Conservation (phyloP, 2,329 filamentous ascomycete species). For the Tolypocladium paradoxum region DNA sequence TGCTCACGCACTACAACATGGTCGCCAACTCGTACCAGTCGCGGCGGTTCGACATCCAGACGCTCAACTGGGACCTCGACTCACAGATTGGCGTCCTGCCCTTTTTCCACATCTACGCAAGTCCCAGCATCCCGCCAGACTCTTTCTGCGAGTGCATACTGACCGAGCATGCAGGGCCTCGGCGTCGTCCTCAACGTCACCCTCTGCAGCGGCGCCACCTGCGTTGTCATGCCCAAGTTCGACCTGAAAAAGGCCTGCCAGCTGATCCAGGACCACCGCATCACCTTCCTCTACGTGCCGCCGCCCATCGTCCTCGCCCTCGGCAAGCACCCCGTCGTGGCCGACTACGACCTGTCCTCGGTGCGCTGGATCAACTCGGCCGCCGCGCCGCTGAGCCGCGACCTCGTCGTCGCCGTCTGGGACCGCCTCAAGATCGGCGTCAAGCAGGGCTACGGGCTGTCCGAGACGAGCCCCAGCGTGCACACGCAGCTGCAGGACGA, state of each 20-base stretch:
- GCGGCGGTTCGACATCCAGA: conserved; percentile 38
- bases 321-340: conserved; percentile 66
- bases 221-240: conserved; percentile 65
- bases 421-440: conserved; percentile 64
- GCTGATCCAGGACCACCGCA: conserved; percentile 61
- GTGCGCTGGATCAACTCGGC: conserved; percentile 80
- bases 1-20: conserved; percentile 75
- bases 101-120: conserved; percentile 84
- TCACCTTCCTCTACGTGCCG: conserved; percentile 74
- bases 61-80: conserved; percentile 53
- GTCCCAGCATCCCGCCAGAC: conserved; percentile 14
- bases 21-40: conserved; percentile 60
- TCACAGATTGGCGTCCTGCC: conserved; percentile 69
- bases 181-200: conserved; percentile 18
- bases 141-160: too few species aligned
- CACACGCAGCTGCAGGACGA: conserved; percentile 64
- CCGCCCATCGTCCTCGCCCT: conserved; percentile 76
- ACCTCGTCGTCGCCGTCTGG: conserved; percentile 69
- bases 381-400: conserved; percentile 71
- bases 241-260: conserved; percentile 70
- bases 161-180: conserved; percentile 16
- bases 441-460: conserved; percentile 89
- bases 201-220: conserved; percentile 51
- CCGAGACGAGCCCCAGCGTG: conserved; percentile 73
- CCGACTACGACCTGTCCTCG: conserved; percentile 69